Evolutionary conservation across 257 asterid genomes (phyloP).

Genomic region (Penstemon newberryi): DNA sequence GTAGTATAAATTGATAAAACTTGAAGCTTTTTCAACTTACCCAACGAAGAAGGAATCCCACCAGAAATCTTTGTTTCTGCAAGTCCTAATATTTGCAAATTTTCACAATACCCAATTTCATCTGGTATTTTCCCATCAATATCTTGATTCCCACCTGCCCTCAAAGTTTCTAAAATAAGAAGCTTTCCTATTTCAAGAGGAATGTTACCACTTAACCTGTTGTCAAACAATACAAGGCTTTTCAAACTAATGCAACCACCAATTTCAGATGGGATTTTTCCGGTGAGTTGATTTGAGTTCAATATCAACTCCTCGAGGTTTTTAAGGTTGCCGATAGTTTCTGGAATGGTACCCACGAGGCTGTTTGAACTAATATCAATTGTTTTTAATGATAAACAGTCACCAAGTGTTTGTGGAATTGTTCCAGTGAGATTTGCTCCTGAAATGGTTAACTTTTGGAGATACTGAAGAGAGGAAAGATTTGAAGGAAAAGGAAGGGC

Average conservation of each 20-base stretch:
- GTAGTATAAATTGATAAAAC: constrained; percentile 65
- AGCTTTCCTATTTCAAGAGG: constrained; percentile 58
- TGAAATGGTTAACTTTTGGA: constrained; percentile 49
- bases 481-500: constrained; percentile 59
- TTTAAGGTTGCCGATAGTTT: constrained; percentile 46
- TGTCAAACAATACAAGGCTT: constrained; percentile 51
- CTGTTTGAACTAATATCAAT: constrained; percentile 61
- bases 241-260: constrained; percentile 45
- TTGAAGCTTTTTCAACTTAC: constrained; percentile 51
- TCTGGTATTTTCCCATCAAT: constrained; percentile 59
- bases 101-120: constrained; percentile 55
- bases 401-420: constrained; percentile 59
- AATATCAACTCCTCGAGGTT: constrained; percentile 51
- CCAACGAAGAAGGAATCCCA: constrained; percentile 54
- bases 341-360: constrained; percentile 55
- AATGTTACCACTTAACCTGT: constrained; percentile 55
- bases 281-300: constrained; percentile 57
- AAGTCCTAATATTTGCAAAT: constrained; percentile 54
- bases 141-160: constrained; percentile 74
- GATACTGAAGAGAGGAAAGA: constrained; percentile 53
- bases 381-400: constrained; percentile 40
- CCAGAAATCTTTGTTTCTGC: constrained; percentile 77
- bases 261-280: constrained; percentile 53
- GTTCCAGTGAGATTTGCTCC: constrained; percentile 71
- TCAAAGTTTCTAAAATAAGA: constrained; percentile 38